Base-by-base conservation (phyloP, 495 filamentous ascomycete genomes). In the Aspergillus bridgeri region DNA sequence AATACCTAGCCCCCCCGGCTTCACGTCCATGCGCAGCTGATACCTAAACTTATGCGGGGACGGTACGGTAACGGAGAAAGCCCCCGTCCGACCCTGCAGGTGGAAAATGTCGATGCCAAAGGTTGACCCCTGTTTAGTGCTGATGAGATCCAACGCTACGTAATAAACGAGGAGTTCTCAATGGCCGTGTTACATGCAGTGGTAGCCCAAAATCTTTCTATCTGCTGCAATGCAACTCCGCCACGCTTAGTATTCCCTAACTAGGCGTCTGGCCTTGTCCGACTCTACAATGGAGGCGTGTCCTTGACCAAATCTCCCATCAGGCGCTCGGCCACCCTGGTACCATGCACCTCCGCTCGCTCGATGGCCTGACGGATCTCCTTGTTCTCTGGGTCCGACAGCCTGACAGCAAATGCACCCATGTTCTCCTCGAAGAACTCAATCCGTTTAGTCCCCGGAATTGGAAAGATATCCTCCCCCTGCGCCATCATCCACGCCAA, bases 401-500 rank as follows among this genome's bases (percentile, higher is more conserved):
- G 18, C 3, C 21, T 19, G 1, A 68, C 33, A 22, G 23, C 52
- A 9, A 59, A 33, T 46, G 60, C 64, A 2, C 53, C 57, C 58
- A 77, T 67, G 55, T 88, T 87, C 65, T 86, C 77, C 44, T 83
- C 79, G 27, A 87, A 58, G 43, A 82, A 82, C 57, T 81, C 72
- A 22, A 80, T 56, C n/a, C 67, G 75, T 54, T 76, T 81, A 2
- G 83, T 83, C n/a, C 87, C 80, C 0, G 86, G 85, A 63, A 86
- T 86, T 0, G 83, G 78, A 52, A 87, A 75, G 15, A 87, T 72
- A 60, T 86, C 81, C n/a, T 78, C 69, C 0, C 85, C 84, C 61
- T 86, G 84, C 23, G 69, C 70, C 53, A 89, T 56, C 54, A 87
- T 42, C 84, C 83, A 88, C 1, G 82, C 83, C 33, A 87, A 62